Percentiles rank a stretch among this genome's conserved stretches.
phyloP scores from a whole-genome alignment of 352 stramenopile species.

The Phytophthora capsici region DNA sequence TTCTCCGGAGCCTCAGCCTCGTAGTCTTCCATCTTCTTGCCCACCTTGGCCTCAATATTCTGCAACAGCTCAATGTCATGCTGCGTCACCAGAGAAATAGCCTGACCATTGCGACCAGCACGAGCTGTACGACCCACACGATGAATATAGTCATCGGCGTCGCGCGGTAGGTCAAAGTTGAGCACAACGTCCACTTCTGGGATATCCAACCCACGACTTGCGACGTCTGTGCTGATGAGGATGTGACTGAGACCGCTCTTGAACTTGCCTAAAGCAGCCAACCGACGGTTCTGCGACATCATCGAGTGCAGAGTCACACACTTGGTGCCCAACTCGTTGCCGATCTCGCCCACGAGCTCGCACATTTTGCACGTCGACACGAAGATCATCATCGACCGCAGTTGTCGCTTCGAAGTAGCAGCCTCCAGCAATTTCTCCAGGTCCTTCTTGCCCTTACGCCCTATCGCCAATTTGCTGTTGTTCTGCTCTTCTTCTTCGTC shows the following conservation, averaged over 20 bases:
- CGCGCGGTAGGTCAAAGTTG: conserved; percentile 97
- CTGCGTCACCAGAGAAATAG: conserved; percentile 96
- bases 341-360: conserved; percentile 94
- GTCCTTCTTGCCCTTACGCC: conserved; percentile 43
- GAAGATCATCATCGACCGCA: conserved; percentile 96
- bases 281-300: conserved; percentile 93
- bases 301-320: conserved; percentile 97
- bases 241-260: conserved; percentile 93
- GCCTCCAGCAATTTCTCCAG: conserved; percentile 32
- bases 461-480: conserved; percentile 35
- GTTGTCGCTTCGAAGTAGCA: conserved; percentile 35
- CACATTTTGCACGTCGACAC: conserved; percentile 96
- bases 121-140: conserved; percentile 96
- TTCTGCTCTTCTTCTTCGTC: conserved; percentile 62
- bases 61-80: conserved; percentile 95
- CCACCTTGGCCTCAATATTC: conserved; percentile 93
- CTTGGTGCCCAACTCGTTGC: conserved; percentile 91
- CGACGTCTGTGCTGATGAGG: conserved; percentile 98
- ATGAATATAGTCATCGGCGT: conserved; percentile 98
- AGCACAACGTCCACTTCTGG: conserved; percentile 96
- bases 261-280: conserved; percentile 97
- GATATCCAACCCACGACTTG: conserved; percentile 97
- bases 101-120: conserved; percentile 89
- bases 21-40: conserved; percentile 93
- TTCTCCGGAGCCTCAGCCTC: conserved; percentile 84